Conservation (phyloP, 495 filamentous ascomycete species). For the Bombardia bombarda region DNA sequence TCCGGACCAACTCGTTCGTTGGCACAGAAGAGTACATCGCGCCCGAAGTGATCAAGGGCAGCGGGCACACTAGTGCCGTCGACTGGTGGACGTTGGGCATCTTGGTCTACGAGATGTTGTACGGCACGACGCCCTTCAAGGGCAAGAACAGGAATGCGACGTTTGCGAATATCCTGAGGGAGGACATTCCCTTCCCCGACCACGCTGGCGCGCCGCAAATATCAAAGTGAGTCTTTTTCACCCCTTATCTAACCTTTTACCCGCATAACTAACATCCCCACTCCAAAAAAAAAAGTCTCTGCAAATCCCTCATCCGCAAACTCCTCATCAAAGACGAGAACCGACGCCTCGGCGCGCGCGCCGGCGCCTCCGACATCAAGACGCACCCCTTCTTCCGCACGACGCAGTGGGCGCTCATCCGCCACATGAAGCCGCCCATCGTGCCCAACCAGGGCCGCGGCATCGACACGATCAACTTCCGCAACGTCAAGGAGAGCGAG, state of each 20-base stretch:
- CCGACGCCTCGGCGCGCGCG: constrained; percentile 85
- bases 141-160: constrained; percentile 98
- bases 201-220: constrained; percentile 75
- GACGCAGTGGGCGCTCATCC: constrained; percentile 93
- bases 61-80: constrained; percentile 94
- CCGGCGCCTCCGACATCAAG: constrained; percentile 94
- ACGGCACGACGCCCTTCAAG: constrained; percentile 97
- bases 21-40: constrained; percentile 99
- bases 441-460: constrained; percentile 87
- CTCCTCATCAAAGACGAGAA: constrained; percentile 97
- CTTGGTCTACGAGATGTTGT: constrained; percentile 98
- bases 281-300: constrained; percentile 49
- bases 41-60: constrained; percentile 96
- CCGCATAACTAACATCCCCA: background rate
- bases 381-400: constrained; percentile 91
- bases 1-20: constrained; percentile 96
- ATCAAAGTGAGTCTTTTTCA: constrained; percentile 62
- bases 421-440: constrained; percentile 98
- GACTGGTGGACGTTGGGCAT: constrained; percentile 99
- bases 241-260: background rate
- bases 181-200: constrained; percentile 93
- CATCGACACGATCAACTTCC: constrained; percentile 91
- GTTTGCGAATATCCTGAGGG: constrained; percentile 92
- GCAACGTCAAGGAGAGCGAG: constrained; percentile 93
- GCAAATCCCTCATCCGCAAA: constrained; percentile 95